Conservation (phyloP, 1,284 basidiomycete genomes). For the Athelia sp. region DNA sequence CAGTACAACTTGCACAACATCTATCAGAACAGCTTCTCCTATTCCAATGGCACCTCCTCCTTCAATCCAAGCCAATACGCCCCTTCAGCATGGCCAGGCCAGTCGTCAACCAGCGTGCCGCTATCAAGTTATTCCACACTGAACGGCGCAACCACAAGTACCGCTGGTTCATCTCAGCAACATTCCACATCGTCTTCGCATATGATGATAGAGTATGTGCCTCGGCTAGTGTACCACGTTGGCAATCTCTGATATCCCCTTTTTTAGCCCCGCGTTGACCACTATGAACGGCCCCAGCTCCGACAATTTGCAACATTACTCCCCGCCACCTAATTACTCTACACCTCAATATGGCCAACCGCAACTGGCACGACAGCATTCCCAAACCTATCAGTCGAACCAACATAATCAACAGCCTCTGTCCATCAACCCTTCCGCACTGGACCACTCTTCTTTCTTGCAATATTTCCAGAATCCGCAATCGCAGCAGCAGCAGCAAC, state of each 20-base stretch:
- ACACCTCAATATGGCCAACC: slow-evolving; percentile 29
- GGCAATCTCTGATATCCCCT: slow-evolving; percentile 7
- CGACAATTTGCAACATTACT: slow-evolving; percentile 27
- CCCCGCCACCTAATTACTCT: slow-evolving; percentile 29
- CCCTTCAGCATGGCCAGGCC: slow-evolving; percentile 37
- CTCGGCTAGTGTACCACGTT: slow-evolving; percentile 1
- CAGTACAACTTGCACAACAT: slow-evolving; percentile 32
- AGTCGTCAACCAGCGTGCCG: slow-evolving; percentile 42
- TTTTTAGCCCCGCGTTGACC: slow-evolving; percentile 43
- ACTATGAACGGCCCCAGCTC: slow-evolving; percentile 37
- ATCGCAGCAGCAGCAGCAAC: slow-evolving; percentile 4
- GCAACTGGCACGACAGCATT: slow-evolving; percentile 20
- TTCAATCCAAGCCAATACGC: slow-evolving; percentile 52
- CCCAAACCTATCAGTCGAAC: slow-evolving; percentile 14
- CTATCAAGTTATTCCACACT: slow-evolving; percentile 69
- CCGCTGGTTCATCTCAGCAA: slow-evolving; percentile 18
- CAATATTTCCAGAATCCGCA: slow-evolving; percentile 13
- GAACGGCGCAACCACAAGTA: slow-evolving; percentile 58
- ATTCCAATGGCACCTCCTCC: slow-evolving; percentile 25
- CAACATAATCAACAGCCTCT: slow-evolving; percentile 18
- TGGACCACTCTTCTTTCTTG: neutral
- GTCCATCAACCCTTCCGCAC: slow-evolving; percentile 4
- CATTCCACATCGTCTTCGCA: slow-evolving; percentile 18
- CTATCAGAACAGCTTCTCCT: slow-evolving; percentile 33
- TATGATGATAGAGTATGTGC: slow-evolving; percentile 50